A percentile compares a stretch with the other conserved stretches of the same genome.
These are phyloP conservation scores for Kernera saxatilis DNA, from an alignment of 345 rosid species.

Conservation along the genomic window DNA sequence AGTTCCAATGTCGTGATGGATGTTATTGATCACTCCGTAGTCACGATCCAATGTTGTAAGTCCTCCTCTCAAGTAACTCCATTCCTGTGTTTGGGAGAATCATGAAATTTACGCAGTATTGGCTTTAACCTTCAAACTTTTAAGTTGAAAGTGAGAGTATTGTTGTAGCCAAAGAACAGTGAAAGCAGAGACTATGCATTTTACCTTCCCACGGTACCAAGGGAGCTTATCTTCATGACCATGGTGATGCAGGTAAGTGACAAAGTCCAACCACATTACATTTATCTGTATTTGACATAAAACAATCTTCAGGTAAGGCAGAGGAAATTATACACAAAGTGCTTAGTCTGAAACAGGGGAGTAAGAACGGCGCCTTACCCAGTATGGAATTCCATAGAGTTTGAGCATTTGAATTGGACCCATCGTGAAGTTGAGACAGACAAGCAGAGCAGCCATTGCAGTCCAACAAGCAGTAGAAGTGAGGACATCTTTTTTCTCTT, in stretches of 20 bases:
- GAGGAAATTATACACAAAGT: neutral
- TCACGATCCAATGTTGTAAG: constrained; percentile 85
- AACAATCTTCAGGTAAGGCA: neutral
- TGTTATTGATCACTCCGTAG: constrained; percentile 78
- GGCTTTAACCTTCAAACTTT: neutral
- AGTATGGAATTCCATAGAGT: constrained; percentile 68
- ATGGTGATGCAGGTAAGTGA: constrained; percentile 88
- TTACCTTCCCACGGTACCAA: constrained; percentile 92
- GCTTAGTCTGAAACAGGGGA: neutral
- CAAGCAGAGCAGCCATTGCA: constrained; percentile 61
- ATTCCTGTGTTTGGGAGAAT: constrained; percentile 46
- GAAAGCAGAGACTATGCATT: neutral
- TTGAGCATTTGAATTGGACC: constrained; percentile 67
- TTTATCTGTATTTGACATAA: constrained; percentile 42
- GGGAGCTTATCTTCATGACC: constrained; percentile 84
- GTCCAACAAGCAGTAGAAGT: constrained; percentile 79
- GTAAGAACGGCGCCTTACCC: constrained; percentile 31
- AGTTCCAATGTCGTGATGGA: constrained; percentile 95
- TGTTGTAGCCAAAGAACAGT: neutral
- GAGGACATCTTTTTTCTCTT: constrained; percentile 58
- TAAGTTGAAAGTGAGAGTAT: neutral
- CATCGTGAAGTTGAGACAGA: constrained; percentile 40
- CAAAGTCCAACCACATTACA: constrained; percentile 79
- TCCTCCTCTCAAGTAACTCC: constrained; percentile 95
- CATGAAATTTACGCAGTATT: neutral